Percentiles rank a stretch among this genome's conserved stretches.
phyloP scores from a whole-genome alignment of 805 yeast genomes.

The Cyberlindnera euphorbiiphila region DNA sequence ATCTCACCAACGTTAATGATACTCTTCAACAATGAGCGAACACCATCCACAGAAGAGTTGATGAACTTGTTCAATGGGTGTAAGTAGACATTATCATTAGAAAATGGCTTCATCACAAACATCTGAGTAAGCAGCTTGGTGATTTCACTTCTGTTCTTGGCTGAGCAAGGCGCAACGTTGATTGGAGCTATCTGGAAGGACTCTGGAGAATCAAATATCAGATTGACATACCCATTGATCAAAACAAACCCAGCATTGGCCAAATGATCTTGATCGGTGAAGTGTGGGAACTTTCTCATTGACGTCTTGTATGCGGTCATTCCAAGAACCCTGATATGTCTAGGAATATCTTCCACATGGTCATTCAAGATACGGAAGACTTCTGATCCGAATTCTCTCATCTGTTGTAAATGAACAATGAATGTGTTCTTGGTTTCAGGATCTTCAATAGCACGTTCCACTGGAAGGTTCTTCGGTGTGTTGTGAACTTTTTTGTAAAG shows the following conservation, averaged over 20 bases:
- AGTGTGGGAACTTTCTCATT: slow-evolving; percentile 51
- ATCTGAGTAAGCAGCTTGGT: slow-evolving; percentile 60
- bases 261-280: slow-evolving; percentile 53
- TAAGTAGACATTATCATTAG: slow-evolving; percentile 55
- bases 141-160: slow-evolving; percentile 52
- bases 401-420: slow-evolving; percentile 64
- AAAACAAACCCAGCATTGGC: slow-evolving; percentile 67
- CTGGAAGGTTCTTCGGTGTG: slow-evolving; percentile 38
- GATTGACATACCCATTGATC: slow-evolving; percentile 47
- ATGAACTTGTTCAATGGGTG: slow-evolving; percentile 80
- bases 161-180: slow-evolving; percentile 15
- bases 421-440: slow-evolving; percentile 67
- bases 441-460: slow-evolving; percentile 75
- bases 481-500: slow-evolving; percentile 45
- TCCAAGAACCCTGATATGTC: slow-evolving; percentile 54
- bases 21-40: slow-evolving; percentile 41
- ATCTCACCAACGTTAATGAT: slow-evolving; percentile 53
- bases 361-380: slow-evolving; percentile 50
- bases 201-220: slow-evolving; percentile 49
- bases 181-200: slow-evolving; percentile 47
- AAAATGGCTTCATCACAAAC: slow-evolving; percentile 65
- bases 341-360: slow-evolving; percentile 45
- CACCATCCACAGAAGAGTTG: slow-evolving; percentile 43
- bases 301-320: slow-evolving; percentile 39
- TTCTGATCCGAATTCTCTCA: slow-evolving; percentile 68